Conservation (phyloP, 1,284 basidiomycete genomes). For the Chondrostereum purpureum region DNA sequence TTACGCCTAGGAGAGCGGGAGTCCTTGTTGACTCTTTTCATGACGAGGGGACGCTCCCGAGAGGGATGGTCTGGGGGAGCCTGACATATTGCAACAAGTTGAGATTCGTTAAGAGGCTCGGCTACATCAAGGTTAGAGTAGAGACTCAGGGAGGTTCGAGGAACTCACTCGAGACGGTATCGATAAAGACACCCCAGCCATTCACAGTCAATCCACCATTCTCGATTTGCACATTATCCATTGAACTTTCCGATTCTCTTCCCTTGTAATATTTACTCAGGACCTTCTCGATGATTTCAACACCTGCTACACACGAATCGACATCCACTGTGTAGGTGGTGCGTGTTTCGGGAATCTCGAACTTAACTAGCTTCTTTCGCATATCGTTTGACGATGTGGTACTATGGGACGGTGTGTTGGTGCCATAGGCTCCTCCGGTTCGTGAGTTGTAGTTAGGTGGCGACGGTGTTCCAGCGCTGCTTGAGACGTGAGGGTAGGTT, state of each 20-base stretch:
- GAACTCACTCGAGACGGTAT: slow-evolving; percentile 51
- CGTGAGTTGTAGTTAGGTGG: slow-evolving; percentile 49
- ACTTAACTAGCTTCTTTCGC: slow-evolving; percentile 78
- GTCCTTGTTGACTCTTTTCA: slow-evolving; percentile 51
- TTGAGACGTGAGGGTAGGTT: slow-evolving; percentile 37
- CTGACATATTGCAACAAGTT: slow-evolving; percentile 82
- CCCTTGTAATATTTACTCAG: slow-evolving; percentile 83
- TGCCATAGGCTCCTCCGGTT: slow-evolving; percentile 45
- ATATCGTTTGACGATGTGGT: slow-evolving; percentile 70
- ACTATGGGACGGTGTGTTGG: slow-evolving; percentile 35
- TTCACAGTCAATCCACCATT: slow-evolving; percentile 73
- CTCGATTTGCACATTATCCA: slow-evolving; percentile 48
- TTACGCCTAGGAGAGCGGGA: slow-evolving; percentile 30
- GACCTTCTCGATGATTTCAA: slow-evolving; percentile 81
- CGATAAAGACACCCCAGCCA: slow-evolving; percentile 82
- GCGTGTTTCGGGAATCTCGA: slow-evolving; percentile 73
- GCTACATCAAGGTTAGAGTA: slow-evolving; percentile 28
- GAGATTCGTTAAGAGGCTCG: slow-evolving; percentile 75
- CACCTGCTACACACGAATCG: slow-evolving; percentile 68
- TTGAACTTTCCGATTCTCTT: slow-evolving; percentile 38
- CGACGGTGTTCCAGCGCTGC: slow-evolving; percentile 37
- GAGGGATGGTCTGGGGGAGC: slow-evolving; percentile 75
- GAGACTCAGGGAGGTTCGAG: slow-evolving; percentile 9
- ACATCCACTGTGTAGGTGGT: slow-evolving; percentile 76
- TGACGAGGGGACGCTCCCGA: slow-evolving; percentile 77